Base-by-base conservation (phyloP, 2,329 filamentous ascomycete species). In the Xylaria sp. region DNA sequence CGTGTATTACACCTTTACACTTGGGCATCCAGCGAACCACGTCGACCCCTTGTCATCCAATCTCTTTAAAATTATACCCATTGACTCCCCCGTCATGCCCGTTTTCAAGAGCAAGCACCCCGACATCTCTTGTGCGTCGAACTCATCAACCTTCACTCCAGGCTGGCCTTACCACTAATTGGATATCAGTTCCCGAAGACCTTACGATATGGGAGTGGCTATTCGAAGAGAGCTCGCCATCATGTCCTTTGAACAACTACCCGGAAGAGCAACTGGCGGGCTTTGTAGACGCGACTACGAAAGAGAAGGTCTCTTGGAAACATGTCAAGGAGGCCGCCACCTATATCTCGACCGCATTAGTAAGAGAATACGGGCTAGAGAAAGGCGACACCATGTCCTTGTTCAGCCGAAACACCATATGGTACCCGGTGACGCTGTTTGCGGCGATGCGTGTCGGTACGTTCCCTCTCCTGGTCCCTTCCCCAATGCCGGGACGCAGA, bases 321-420 rank as follows among this genome's bases (percentile, higher is more conserved):
- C 76, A 87, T 31, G 79, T 89, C 38, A 88, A 86, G 67, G 75
- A 79, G 3, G 80, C 82, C 49, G 81, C 85, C 0, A 87, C 81
- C 0, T 79, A 83, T 61, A 78, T 90, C 11, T 88, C 86, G 0
- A 89, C 87, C 0, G 84, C 85, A 0, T 76, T 90, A 11, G 80
- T 82, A 7, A 82, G 79, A 61, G 79, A 81, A 13, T 84, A 85
- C 74, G 82, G 81, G 2, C 76, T 90, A 29, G 68, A 80, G 41
- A 69, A 79, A 15, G 83, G 83, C 1, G 79, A 90, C 4, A 85
- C 84, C 0, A 81, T 89, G 1, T 80, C 85, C 0, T 75, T 90
- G 1, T 90, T 89, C 74, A 83, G 81, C 54, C 83, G 83, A 21
- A 90, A 90, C 68, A 87, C 84, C 9, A 83, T 90, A 54, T 89